phyloP scores from a whole-genome alignment of 805 yeast genomes.

The Candida manassasensis region DNA sequence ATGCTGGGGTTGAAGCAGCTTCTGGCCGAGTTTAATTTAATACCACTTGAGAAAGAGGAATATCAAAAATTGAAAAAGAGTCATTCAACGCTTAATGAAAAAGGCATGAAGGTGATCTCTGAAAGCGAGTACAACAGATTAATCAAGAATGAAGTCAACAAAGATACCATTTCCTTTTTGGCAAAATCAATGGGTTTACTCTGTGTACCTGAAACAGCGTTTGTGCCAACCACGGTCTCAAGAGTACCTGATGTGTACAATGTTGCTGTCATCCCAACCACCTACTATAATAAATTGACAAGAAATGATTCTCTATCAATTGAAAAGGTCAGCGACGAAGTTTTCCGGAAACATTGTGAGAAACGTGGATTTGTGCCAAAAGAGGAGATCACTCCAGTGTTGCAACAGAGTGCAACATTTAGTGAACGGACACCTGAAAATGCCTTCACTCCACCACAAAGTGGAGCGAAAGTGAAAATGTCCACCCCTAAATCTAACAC shows the following conservation, averaged over 20 bases:
- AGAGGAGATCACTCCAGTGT: conserved; percentile 18
- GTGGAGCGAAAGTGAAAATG: conserved; percentile 8
- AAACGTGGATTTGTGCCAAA: conserved; percentile 44
- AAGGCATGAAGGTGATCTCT: conserved; percentile 26
- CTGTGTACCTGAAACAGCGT: conserved; percentile 55
- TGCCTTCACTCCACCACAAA: conserved; percentile 15
- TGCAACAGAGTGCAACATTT: conserved; percentile 18
- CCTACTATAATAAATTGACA: conserved; percentile 57
- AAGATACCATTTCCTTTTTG: conserved; percentile 24
- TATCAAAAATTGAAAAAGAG: conserved; percentile 22
- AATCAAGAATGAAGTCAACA: conserved; percentile 3
- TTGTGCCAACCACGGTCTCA: conserved; percentile 58
- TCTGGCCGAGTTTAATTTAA: conserved; percentile 29
- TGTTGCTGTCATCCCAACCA: conserved; percentile 59
- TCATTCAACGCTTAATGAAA: no score
- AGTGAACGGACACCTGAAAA: conserved; percentile 10
- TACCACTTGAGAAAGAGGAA: conserved; percentile 25
- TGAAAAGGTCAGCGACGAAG: conserved; percentile 43
- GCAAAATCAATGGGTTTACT: conserved; percentile 47
- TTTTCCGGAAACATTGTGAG: conserved; percentile 41
- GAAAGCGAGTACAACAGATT: conserved; percentile 9
- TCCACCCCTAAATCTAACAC: conserved; percentile 8
- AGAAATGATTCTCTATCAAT: conserved; percentile 40
- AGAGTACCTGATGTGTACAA: conserved; percentile 49
- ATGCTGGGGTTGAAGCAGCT: conserved; percentile 17